A percentile compares a stretch with the other conserved stretches of the same genome.
phyloP scores from a whole-genome alignment of 306 rosid species.

The Inga leiocalycina region DNA sequence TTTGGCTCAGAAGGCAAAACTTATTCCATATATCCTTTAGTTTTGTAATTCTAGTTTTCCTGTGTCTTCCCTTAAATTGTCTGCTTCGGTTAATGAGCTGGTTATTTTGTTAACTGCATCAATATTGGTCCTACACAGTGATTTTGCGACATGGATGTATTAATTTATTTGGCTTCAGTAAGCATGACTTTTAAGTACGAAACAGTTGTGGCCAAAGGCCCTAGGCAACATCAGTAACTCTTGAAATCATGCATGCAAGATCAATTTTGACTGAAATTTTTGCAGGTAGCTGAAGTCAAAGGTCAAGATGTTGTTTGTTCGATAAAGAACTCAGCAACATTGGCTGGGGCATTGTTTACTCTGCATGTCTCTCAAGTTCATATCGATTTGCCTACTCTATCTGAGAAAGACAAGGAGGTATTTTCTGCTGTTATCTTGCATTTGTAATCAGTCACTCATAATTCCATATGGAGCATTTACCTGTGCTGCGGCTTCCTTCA shows the following conservation, averaged over 20 bases:
- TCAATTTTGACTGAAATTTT: slow-evolving; percentile 35
- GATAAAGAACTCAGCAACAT: slow-evolving; percentile 84
- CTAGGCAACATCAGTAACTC: slow-evolving; percentile 7
- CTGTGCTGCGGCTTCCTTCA: slow-evolving; percentile 14
- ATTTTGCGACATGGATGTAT: slow-evolving; percentile 18
- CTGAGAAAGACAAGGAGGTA: slow-evolving; percentile 88
- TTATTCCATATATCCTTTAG: neutral
- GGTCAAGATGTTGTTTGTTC: slow-evolving; percentile 81
- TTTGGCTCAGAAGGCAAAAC: neutral
- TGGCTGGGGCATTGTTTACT: slow-evolving; percentile 95
- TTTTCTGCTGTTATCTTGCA: slow-evolving; percentile 24
- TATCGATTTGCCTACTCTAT: slow-evolving; percentile 85
- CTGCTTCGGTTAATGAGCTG: neutral
- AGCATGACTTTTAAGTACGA: neutral
- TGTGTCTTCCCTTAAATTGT: slow-evolving; percentile 2
- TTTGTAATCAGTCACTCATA: slow-evolving; percentile 12
- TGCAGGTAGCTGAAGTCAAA: slow-evolving; percentile 75
- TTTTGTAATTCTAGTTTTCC: neutral
- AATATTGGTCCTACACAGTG: slow-evolving; percentile 17
- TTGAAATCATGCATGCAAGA: slow-evolving; percentile 35
- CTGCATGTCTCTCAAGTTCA: slow-evolving; percentile 89
- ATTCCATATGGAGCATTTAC: slow-evolving; percentile 1
- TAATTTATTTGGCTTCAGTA: neutral
- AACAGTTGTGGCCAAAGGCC: neutral
- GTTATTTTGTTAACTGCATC: neutral